phyloP scores from a whole-genome alignment of 805 yeast genomes.

The Komagataella phaffii region DNA sequence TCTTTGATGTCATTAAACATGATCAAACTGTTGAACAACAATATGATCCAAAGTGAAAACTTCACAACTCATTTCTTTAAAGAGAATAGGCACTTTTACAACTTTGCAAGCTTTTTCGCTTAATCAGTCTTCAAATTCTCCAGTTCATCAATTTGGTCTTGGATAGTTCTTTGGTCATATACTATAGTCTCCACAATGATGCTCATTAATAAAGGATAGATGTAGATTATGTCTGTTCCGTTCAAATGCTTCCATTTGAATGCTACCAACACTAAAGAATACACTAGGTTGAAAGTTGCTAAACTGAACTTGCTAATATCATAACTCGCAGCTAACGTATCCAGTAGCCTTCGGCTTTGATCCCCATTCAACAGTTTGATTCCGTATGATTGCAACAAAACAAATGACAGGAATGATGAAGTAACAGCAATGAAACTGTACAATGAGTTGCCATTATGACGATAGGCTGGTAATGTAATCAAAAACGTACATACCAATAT shows the following conservation, averaged over 20 bases:
- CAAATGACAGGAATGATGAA: constrained; percentile 7
- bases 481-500: constrained; percentile 6
- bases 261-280: neutral
- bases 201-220: neutral
- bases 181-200: neutral
- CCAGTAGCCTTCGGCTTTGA: neutral
- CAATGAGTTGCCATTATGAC: constrained; percentile 10
- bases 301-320: neutral
- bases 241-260: neutral
- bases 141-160: neutral
- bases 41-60: constrained; percentile 13
- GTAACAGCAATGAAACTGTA: constrained; percentile 13
- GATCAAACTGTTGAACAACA: constrained; percentile 8
- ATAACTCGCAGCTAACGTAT: neutral
- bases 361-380: neutral
- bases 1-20: constrained; percentile 8
- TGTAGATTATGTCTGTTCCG: neutral
- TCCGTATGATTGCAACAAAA: constrained; percentile 7
- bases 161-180: neutral
- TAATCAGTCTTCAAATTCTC: neutral
- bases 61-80: constrained; percentile 8
- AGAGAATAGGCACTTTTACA: constrained; percentile 4
- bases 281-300: neutral
- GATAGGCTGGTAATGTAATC: constrained; percentile 14
- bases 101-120: constrained; percentile 4